Evolutionary conservation across 2,329 filamentous ascomycete genomes (phyloP).

Genomic region (Trichophyton equinum): DNA sequence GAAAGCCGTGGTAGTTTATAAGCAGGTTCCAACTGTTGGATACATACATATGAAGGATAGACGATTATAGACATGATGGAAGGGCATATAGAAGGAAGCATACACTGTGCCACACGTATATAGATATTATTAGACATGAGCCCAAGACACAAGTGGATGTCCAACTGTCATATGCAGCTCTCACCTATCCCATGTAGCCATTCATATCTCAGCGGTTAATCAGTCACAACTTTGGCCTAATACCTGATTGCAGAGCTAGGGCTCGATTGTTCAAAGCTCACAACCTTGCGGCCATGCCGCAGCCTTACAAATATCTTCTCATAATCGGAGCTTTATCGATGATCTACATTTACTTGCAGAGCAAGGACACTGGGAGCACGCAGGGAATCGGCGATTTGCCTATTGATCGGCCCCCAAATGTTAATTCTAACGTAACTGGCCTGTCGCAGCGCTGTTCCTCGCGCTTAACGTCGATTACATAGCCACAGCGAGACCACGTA

Average conservation of each 20-base stretch:
- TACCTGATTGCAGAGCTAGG: too few species aligned
- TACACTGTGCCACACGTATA: background rate
- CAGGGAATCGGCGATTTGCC: background rate
- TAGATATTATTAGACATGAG: background rate
- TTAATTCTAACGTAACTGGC: background rate
- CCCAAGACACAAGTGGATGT: too few species aligned
- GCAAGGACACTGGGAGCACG: background rate
- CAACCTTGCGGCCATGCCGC: background rate
- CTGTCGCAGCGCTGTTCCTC: background rate
- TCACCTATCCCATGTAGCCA: background rate
- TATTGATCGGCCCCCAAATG: background rate
- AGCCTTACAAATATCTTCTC: background rate
- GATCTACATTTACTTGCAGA: background rate
- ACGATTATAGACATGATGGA: background rate
- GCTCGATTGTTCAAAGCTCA: background rate
- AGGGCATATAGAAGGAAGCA: background rate
- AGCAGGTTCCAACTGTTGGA: background rate
- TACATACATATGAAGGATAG: background rate
- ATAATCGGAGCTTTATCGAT: background rate
- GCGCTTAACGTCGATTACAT: background rate
- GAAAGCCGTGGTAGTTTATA: slow-evolving; percentile 14
- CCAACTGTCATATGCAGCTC: background rate
- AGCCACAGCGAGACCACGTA: background rate
- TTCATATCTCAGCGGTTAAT: background rate
- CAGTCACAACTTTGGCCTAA: background rate